Base-by-base conservation (phyloP, 2,329 filamentous ascomycete genomes). In the Hypocreales sp. region DNA sequence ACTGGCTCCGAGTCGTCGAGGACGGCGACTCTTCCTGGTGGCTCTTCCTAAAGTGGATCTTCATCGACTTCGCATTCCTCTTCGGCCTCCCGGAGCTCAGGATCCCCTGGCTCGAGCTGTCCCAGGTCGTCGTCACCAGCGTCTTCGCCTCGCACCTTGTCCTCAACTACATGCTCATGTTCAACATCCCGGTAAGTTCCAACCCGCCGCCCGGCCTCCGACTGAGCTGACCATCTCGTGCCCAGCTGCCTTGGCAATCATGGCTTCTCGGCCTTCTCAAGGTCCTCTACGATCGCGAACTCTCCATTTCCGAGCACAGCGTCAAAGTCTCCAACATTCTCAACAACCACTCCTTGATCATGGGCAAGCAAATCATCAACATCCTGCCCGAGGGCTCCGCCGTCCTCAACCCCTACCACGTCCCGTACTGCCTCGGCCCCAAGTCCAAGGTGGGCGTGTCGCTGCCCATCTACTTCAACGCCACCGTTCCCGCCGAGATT, bases 91-190 rank as follows among this genome's bases (percentile, higher is more conserved):
- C 92, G 12, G 70, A 79, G 39, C 53, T 98, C 41, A 73, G 81
- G 48, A 93, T 98, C 65, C 90, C 90, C 32, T 98, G 90, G 92
- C 63, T 98, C 32, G 84, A 95, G 59, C 82, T 87, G 60, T 82
- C 81, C 23, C 79, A 81, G 44, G 66, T 70, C 20, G 74, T 74
- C 1, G 78, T 81, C 29, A 67, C 79, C 22, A 59, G 68, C 18
- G 55, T 86, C 14, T 92, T 90, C 44, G 51, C 79, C 25, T 39
- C 65, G 4, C 84, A 94, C 49, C 66, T 77, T 3, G 46, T 79
- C 2, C 51, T 80, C 28, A 83, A 94, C 57, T 79, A 75, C 40
- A 75, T 92, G 60, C 58, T 94, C 40, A 94, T 94, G 86, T 92
- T 93, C 50, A 78, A 83, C 37, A 77, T 95, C 34, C 77, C 79